Conservation (phyloP, 176 grass and related monocot species). For the Zea mays region DNA sequence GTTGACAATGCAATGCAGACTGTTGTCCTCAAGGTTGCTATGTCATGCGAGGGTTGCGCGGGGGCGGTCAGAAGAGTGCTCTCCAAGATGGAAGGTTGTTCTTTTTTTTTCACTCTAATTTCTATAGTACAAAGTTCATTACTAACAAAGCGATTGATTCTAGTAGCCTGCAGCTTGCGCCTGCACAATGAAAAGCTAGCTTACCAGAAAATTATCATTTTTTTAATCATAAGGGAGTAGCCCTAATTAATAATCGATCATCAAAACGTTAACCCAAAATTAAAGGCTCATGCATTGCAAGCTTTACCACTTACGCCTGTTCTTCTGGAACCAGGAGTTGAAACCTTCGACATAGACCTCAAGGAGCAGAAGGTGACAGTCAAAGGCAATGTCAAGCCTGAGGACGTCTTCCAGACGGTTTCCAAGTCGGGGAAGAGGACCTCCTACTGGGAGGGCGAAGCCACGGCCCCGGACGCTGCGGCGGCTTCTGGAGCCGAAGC, state of each 20-base stretch:
- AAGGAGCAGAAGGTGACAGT: conserved; percentile 93
- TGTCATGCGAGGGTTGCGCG: conserved; percentile 80
- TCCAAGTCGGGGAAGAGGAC: conserved; percentile 90
- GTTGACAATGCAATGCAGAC: conserved; percentile 44
- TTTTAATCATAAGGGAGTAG: background rate
- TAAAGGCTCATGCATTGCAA: background rate
- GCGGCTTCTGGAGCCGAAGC: conserved; percentile 6
- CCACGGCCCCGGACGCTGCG: background rate
- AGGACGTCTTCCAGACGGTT: conserved; percentile 78
- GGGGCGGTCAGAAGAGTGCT: conserved; percentile 76
- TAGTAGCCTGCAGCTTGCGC: background rate
- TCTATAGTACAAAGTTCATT: background rate
- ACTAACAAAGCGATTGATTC: background rate
- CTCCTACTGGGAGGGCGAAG: conserved; percentile 63
- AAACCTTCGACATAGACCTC: conserved; percentile 80
- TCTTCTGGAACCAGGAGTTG: conserved; percentile 55
- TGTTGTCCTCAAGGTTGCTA: conserved; percentile 80
- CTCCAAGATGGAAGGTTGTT: conserved; percentile 89
- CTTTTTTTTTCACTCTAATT: background rate
- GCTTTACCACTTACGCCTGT: background rate
- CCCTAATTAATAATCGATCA: background rate
- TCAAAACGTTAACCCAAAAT: background rate
- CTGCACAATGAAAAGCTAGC: background rate
- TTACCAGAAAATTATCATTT: background rate
- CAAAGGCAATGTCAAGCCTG: conserved; percentile 70